Evolutionary conservation across 2,329 filamentous ascomycete species (phyloP), one percentile per base, ranked within the genome.

Genomic region (Fusarium scirpi): DNA sequence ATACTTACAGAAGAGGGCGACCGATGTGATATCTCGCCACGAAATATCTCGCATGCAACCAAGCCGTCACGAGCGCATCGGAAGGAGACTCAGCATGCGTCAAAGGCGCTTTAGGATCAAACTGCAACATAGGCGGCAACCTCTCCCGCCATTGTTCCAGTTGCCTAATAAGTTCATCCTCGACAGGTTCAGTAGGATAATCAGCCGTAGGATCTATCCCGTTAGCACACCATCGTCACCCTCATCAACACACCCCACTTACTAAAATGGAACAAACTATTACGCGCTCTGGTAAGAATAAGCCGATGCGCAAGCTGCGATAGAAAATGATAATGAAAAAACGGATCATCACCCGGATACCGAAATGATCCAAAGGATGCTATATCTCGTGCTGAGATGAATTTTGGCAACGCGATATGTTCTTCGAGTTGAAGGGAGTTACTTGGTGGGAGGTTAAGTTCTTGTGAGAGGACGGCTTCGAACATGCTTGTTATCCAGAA

Each of bases 401-500:
- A 71, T 11, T 71, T 71, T 9, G 69, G 69, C 0, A 71, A 1
- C 0, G 69, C 68, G 4, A 71, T 71, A 0, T 69, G 59, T 11
- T 71, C 69, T 8, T 71, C 68, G 0, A 71, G 58, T 9, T 71
- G 56, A 0, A 71, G 22, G 0, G 64, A 69, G 1, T 71, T 69
- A 2, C 68, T 71, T 0, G 65, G 69, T 2, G 69, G 69, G 0
- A 71, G 64, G 9, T 71, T 54, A 0, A 71, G 68, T 24, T 71
- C 69, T 22, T 71, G 68, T 0, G 68, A 71, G 1, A 71, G 61
- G 1, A 71, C 69, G 0, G 69, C 68, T 59, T 69, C 68, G 1
- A 71, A 71, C 68, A 71, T 71, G 46, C 68, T 71, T 11, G 69
- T 71, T n/a, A 71, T 71, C 69, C 69, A 71, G 15, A 71, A 71